A percentile compares a stretch with the other conserved stretches of the same genome.
Evolutionary conservation across 352 stramenopile genomes (phyloP).

Genomic region (Phytophthora litchii): DNA sequence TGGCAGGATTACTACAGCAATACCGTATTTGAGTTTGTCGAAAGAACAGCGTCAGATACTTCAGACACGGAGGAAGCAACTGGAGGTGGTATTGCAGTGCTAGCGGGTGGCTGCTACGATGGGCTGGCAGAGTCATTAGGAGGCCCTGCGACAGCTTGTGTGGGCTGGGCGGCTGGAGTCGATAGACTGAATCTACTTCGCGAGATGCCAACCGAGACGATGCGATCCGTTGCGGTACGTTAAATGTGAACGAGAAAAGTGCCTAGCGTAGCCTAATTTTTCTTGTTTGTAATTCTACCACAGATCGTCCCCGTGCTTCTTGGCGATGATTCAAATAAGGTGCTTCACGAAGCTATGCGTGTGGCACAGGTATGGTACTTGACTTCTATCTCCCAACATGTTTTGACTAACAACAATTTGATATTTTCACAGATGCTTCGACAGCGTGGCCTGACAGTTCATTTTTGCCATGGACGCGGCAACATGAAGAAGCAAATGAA

Average conservation of each 20-base stretch:
- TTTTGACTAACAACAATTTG: conserved; percentile 4
- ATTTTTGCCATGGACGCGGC: conserved; percentile 80
- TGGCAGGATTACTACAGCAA: conserved; percentile 91
- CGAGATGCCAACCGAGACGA: conserved; percentile 24
- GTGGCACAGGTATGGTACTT: conserved; percentile 49
- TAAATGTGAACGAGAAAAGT: not conserved
- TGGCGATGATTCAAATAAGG: conserved; percentile 44
- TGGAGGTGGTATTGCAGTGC: conserved; percentile 69
- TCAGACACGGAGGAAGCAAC: conserved; percentile 18
- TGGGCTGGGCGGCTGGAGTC: conserved; percentile 88
- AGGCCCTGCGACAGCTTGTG: conserved; percentile 62
- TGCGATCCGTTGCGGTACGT: conserved; percentile 58
- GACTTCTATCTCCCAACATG: not conserved
- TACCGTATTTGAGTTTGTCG: conserved; percentile 90
- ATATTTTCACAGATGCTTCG: conserved; percentile 50
- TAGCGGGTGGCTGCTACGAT: conserved; percentile 88
- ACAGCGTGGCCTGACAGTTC: conserved; percentile 63
- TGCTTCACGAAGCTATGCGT: conserved; percentile 71
- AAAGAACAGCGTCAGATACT: conserved; percentile 32
- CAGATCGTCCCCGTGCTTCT: conserved; percentile 76
- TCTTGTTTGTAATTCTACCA: conserved; percentile 3
- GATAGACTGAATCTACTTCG: conserved; percentile 76
- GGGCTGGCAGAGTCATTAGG: conserved; percentile 71
- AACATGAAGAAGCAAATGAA: conserved; percentile 93
- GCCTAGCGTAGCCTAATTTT: conserved; percentile 7